Evolutionary conservation across 768 basidiomycete genomes (phyloP).

Genomic region (Arthromyces matolae): DNA sequence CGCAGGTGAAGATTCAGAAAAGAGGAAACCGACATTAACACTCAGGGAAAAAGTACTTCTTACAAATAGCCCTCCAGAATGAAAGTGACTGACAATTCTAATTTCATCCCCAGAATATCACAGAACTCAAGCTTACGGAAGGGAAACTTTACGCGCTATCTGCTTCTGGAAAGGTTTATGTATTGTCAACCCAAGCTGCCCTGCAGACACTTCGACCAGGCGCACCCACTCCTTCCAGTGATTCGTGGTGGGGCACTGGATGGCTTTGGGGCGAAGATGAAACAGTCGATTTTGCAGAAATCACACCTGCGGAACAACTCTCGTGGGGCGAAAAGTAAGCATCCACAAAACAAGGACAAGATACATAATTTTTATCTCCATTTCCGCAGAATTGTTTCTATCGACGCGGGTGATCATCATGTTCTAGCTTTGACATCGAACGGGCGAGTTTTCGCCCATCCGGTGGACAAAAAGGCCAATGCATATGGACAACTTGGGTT

Average conservation of each 20-base stretch:
- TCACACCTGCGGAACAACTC: slow-evolving; percentile 55
- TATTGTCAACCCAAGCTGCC: slow-evolving; percentile 49
- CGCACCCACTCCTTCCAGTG: slow-evolving; percentile 38
- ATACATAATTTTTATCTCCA: neutral
- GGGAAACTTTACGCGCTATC: slow-evolving; percentile 75
- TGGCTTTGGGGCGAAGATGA: slow-evolving; percentile 57
- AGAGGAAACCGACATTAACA: slow-evolving; percentile 44
- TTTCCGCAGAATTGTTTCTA: slow-evolving; percentile 56
- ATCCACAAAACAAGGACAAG: neutral
- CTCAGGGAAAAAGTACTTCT: slow-evolving; percentile 57
- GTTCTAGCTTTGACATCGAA: slow-evolving; percentile 67
- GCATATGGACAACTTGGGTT: slow-evolving; percentile 81
- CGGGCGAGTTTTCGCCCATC: slow-evolving; percentile 78
- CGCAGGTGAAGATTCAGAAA: slow-evolving; percentile 32
- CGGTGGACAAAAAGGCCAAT: slow-evolving; percentile 73
- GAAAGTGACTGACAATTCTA: no score
- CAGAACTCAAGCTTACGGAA: slow-evolving; percentile 55
- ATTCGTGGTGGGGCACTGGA: slow-evolving; percentile 58
- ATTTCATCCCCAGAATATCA: slow-evolving; percentile 53
- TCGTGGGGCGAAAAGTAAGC: slow-evolving; percentile 64
- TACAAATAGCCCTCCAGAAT: no score
- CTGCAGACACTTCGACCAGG: slow-evolving; percentile 42
- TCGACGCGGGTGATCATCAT: slow-evolving; percentile 71
- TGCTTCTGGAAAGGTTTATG: slow-evolving; percentile 70
- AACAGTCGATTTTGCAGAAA: slow-evolving; percentile 53